Percentiles rank a stretch among this genome's conserved stretches.
These are phyloP conservation scores for Oryza rufipogon DNA, from an alignment of 176 grass and related monocot genomes.

Conservation along the genomic window DNA sequence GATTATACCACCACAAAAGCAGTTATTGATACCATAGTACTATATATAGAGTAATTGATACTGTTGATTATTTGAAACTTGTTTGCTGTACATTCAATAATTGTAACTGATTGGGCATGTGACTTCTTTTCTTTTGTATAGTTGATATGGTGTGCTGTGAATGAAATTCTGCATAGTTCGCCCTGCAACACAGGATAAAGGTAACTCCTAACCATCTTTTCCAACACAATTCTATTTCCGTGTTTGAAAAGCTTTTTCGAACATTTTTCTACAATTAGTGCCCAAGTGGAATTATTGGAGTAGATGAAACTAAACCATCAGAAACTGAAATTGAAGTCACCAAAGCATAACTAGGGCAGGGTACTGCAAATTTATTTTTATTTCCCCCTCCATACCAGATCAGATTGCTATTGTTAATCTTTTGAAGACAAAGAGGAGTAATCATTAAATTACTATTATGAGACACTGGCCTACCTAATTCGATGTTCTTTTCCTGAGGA, in stretches of 20 bases:
- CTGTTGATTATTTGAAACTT: background rate
- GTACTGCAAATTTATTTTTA: background rate
- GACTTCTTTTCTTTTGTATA: background rate
- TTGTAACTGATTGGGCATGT: background rate
- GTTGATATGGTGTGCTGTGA: background rate
- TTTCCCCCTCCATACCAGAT: background rate
- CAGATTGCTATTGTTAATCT: constrained; percentile 3
- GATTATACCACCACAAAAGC: constrained; percentile 5
- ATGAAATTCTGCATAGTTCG: background rate
- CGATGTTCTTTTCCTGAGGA: background rate
- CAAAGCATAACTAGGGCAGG: background rate
- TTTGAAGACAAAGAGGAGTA: constrained; percentile 13
- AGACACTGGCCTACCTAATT: constrained; percentile 25
- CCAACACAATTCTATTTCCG: background rate
- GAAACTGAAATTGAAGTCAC: constrained; percentile 24
- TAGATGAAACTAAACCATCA: constrained; percentile 27
- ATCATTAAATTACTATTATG: constrained; percentile 37
- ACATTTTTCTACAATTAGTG: background rate
- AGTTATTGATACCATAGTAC: constrained; percentile 10
- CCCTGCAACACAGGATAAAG: background rate
- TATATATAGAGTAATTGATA: constrained; percentile 5
- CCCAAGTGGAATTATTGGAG: background rate
- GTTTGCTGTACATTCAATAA: background rate
- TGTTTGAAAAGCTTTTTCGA: background rate
- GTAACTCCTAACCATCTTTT: background rate